Evolutionary conservation across 2,329 filamentous ascomycete genomes (phyloP).

Genomic region (Aureobasidium lini): DNA sequence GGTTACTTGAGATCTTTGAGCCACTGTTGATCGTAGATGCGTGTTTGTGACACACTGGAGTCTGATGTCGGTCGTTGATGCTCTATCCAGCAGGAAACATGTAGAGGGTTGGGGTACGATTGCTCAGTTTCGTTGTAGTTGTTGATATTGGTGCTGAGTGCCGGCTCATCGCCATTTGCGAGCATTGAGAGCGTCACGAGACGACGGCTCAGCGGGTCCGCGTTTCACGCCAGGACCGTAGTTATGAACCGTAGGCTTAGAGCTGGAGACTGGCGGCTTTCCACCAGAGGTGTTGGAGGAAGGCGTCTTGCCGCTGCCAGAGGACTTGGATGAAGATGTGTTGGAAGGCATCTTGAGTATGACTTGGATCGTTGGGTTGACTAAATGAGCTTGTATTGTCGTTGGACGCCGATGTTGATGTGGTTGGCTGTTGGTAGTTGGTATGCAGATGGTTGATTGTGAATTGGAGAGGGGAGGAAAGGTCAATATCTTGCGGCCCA

Average conservation of each 20-base stretch:
- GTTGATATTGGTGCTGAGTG: not conserved
- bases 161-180: not conserved
- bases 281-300: not conserved
- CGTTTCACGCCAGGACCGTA: not conserved
- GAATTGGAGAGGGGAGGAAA: not conserved
- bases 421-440: not conserved
- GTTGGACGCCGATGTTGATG: not conserved
- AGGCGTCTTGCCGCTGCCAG: not conserved
- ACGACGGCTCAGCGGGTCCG: not conserved
- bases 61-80: not conserved
- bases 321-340: not conserved
- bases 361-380: not conserved
- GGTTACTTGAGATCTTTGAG: not conserved
- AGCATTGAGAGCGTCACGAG: not conserved
- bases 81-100: not conserved
- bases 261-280: not conserved
- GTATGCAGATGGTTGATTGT: not conserved
- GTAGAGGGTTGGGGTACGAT: no score
- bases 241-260: not conserved
- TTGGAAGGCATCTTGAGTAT: not conserved
- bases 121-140: not conserved
- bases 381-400: not conserved
- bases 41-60: not conserved
- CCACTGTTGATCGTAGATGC: not conserved
- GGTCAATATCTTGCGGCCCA: not conserved